phyloP scores from a whole-genome alignment of 805 yeast genomes.

The Candida succiphila region DNA sequence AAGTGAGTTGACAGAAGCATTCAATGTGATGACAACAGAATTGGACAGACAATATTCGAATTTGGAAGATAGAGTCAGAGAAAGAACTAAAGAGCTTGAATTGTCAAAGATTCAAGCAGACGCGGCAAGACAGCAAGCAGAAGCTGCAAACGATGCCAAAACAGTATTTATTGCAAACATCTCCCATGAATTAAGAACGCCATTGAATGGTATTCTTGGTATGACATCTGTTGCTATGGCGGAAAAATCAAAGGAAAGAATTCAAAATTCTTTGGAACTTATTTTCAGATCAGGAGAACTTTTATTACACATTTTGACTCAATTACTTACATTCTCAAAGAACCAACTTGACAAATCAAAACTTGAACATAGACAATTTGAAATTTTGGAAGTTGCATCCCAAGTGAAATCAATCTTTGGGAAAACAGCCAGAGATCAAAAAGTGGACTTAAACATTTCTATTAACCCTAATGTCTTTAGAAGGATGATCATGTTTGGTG shows the following conservation, averaged over 20 bases:
- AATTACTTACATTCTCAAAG: constrained; percentile 83
- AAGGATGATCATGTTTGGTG: constrained; percentile 70
- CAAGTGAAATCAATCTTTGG: constrained; percentile 82
- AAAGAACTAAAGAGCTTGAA: constrained; percentile 81
- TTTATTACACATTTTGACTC: constrained; percentile 80
- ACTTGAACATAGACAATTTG: constrained; percentile 75
- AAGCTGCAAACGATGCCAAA: constrained; percentile 93
- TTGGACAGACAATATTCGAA: constrained; percentile 74
- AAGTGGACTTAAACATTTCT: constrained; percentile 55
- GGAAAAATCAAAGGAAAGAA: constrained; percentile 57
- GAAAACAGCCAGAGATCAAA: constrained; percentile 68
- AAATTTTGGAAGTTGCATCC: constrained; percentile 68
- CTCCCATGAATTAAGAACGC: constrained; percentile 91
- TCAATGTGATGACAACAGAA: constrained; percentile 86
- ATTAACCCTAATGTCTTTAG: constrained; percentile 52
- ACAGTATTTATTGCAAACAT: constrained; percentile 89
- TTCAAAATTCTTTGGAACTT: constrained; percentile 67
- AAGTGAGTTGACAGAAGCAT: constrained; percentile 79
- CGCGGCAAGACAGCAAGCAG: constrained; percentile 31
- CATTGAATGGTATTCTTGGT: constrained; percentile 91
- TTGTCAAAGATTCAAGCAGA: constrained; percentile 75
- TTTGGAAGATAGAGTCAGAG: constrained; percentile 79
- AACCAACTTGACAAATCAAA: constrained; percentile 79
- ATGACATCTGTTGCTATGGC: constrained; percentile 93
- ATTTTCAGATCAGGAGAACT: constrained; percentile 90